Evolutionary conservation across 129 eudicot species (phyloP).

Genomic region (Gnaphalium uliginosum): DNA sequence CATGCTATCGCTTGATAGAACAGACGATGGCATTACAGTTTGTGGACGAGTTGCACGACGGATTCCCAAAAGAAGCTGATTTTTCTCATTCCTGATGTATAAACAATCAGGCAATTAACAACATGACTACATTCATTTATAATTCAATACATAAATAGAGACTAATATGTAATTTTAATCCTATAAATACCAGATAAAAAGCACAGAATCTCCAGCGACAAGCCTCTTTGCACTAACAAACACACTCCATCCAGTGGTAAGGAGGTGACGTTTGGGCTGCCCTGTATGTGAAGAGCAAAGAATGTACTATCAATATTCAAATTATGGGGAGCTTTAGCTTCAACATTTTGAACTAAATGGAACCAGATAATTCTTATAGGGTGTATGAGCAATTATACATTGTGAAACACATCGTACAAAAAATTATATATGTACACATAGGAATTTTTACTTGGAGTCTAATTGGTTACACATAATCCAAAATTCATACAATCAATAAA

Average conservation of each 20-base stretch:
- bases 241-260: constrained; percentile 99
- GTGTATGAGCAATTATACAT: background rate
- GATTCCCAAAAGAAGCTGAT: constrained; percentile 94
- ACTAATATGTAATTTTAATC: constrained; percentile 9
- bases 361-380: background rate
- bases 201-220: constrained; percentile 98
- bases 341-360: background rate
- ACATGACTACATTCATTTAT: background rate
- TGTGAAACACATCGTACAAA: too few relatives aligned
- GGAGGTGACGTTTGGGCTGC: constrained; percentile 98
- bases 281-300: constrained; percentile 51
- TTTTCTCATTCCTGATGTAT: constrained; percentile 81
- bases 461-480: background rate
- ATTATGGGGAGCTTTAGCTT: background rate
- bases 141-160: background rate
- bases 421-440: background rate
- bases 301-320: background rate
- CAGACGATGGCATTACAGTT: constrained; percentile 99
- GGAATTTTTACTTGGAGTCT: background rate
- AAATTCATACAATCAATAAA: background rate
- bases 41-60: constrained; percentile 97
- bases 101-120: background rate
- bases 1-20: constrained; percentile 97
- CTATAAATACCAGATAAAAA: constrained; percentile 77
- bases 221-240: constrained; percentile 99